Percentiles rank a stretch among this genome's conserved stretches.
Conservation (phyloP, 2,329 filamentous ascomycete genomes). For the Colletotrichum coccodes region DNA sequence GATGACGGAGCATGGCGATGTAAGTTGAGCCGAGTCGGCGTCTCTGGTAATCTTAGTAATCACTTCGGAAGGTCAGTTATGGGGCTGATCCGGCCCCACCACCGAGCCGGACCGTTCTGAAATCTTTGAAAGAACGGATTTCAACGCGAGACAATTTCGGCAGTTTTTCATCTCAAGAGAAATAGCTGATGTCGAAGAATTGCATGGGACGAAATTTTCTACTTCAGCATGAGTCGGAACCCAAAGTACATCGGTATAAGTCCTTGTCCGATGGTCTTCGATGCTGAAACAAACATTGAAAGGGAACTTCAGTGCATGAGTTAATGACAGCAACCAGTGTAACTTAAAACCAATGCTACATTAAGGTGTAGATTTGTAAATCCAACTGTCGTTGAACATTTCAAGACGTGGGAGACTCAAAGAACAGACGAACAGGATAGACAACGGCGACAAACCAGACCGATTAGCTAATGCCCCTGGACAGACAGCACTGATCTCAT, state of each 20-base stretch:
- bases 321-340: neutral
- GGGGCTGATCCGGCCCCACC: neutral
- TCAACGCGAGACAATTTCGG: too few species aligned
- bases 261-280: neutral
- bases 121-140: neutral
- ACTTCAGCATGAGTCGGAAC: neutral
- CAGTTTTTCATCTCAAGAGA: too few species aligned
- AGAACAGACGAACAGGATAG: neutral
- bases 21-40: neutral
- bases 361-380: too few species aligned
- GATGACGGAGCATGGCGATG: neutral
- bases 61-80: neutral
- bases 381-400: too few species aligned
- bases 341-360: too few species aligned
- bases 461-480: constrained; percentile 9
- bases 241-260: neutral
- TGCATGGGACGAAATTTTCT: too few species aligned
- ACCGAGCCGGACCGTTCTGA: neutral
- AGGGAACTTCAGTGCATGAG: neutral
- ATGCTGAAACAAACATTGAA: neutral
- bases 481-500: constrained; percentile 5
- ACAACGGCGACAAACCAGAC: neutral
- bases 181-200: too few species aligned
- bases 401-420: neutral
- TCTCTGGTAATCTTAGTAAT: neutral